Percentiles rank a stretch among this genome's conserved stretches.
These are phyloP conservation scores for Aspergillus panamensis DNA, from an alignment of 495 filamentous ascomycete genomes.

Conservation along the genomic window DNA sequence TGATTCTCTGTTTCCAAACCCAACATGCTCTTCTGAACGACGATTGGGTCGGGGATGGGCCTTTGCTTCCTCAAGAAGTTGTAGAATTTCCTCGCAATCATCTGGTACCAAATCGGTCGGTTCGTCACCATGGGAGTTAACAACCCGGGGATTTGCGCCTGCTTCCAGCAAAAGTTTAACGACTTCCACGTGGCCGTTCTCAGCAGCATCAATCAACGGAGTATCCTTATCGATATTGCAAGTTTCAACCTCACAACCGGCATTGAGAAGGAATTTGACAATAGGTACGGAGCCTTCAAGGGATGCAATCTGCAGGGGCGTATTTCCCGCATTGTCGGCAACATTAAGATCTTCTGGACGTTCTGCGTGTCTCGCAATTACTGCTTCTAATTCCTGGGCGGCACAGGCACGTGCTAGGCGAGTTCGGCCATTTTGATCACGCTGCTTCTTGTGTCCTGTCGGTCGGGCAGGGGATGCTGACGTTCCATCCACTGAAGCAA, in stretches of 20 bases:
- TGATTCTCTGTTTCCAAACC: slow-evolving; percentile 50
- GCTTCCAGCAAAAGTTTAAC: slow-evolving; percentile 79
- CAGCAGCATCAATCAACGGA: slow-evolving; percentile 90
- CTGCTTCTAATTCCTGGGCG: slow-evolving; percentile 66
- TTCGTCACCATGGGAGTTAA: slow-evolving; percentile 82
- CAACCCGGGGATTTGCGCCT: slow-evolving; percentile 82
- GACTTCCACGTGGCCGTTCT: slow-evolving; percentile 89
- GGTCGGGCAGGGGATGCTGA: slow-evolving; percentile 62
- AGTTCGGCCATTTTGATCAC: slow-evolving; percentile 82
- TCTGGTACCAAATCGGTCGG: slow-evolving; percentile 81
- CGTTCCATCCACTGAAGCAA: slow-evolving; percentile 55
- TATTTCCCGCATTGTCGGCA: slow-evolving; percentile 89
- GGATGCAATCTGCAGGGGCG: slow-evolving; percentile 86
- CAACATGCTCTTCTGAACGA: slow-evolving; percentile 60
- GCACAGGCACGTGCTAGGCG: slow-evolving; percentile 80
- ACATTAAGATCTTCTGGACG: slow-evolving; percentile 83
- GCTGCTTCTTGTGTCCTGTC: slow-evolving; percentile 72
- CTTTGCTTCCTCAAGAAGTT: slow-evolving; percentile 45
- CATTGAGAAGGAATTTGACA: slow-evolving; percentile 65
- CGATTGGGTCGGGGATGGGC: slow-evolving; percentile 46
- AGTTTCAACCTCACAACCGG: slow-evolving; percentile 76
- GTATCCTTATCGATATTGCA: slow-evolving; percentile 86
- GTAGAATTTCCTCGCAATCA: slow-evolving; percentile 56
- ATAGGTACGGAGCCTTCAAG: slow-evolving; percentile 78
- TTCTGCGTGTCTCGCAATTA: slow-evolving; percentile 64